Base-by-base conservation (phyloP, 495 filamentous ascomycete genomes). In the Penicillium macrosclerotiorum region DNA sequence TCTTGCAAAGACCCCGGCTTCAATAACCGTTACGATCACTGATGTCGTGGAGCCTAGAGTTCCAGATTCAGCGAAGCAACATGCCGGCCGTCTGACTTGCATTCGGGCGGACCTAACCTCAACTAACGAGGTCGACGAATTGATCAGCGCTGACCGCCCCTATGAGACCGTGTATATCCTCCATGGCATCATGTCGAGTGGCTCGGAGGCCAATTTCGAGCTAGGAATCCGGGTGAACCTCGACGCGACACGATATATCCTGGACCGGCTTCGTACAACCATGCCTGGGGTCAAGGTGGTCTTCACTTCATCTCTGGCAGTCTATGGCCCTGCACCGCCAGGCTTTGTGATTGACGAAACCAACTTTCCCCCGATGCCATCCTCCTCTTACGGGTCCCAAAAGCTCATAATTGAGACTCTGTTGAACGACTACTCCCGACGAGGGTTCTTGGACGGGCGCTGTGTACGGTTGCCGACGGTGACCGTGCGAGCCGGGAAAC, bases 161-260 rank as follows among this genome's bases (percentile, higher is more conserved):
- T 76, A 84, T 11, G 72, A 79, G 51, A 83, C 81, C 12, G 73
- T 88, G 54, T 91, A 86, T 69, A 61, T 90, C 42, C 81, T 94
- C 54, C 89, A 94, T 65, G 89, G 89, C 35, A 89, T 94, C 67
- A 91, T 92, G 88, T 89, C 84, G 26, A 78, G 81, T 16, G 85
- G 83, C 34, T 74, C 82, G 13, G 89, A 94, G 60, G 81, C 81
- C 18, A 76, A 92, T 60, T 83, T 87, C 55, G 85, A 89, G 34
- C 72, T 88, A 11, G 87, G 85, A 3, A 73, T 88, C 40, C 63
- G 63, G 30, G 86, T 90, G 39, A 94, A 94, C 62, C 72, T 94
- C 25, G 79, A 90, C 63, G 76, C 83, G n/a, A 81, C 81, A 3
- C 72, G 82, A 12, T 65, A 68, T 22, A 70, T 92, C 32, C 69